A percentile compares a stretch with the other conserved stretches of the same genome.
These are phyloP conservation scores for Syzygium aqueum DNA, from an alignment of 345 rosid genomes.

Conservation along the genomic window DNA sequence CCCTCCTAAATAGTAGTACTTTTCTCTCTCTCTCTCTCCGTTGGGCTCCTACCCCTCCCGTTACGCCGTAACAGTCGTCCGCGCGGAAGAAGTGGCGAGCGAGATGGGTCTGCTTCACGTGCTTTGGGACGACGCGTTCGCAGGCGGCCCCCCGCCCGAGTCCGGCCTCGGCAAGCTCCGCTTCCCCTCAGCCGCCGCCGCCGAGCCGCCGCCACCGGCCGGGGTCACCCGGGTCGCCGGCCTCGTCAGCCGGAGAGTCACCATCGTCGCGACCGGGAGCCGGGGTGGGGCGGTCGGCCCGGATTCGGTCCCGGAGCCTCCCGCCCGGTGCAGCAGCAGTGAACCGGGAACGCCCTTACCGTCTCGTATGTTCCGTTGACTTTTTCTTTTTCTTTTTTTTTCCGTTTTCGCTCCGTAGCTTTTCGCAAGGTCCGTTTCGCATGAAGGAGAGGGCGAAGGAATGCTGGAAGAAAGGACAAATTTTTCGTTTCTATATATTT, in stretches of 20 bases:
- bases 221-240: not conserved
- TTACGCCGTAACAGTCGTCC: not conserved
- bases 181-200: not conserved
- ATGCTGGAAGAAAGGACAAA: not conserved
- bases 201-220: not conserved
- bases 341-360: not conserved
- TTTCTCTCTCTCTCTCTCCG: not conserved
- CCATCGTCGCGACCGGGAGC: conserved; percentile 25
- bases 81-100: not conserved
- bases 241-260: conserved; percentile 49
- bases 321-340: not conserved
- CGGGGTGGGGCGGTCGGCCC: not conserved
- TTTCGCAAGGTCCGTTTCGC: not conserved
- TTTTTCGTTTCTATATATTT: not conserved
- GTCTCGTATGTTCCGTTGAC: not conserved
- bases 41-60: not conserved
- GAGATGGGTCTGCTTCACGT: conserved; percentile 10
- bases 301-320: not conserved
- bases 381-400: not conserved
- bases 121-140: conserved; percentile 13
- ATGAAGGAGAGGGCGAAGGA: not conserved
- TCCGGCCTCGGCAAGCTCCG: conserved; percentile 2
- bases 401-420: not conserved
- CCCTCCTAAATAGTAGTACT: not conserved
- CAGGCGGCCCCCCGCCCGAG: conserved; percentile 10